These are phyloP conservation scores for Saturnispora galanensis DNA, from an alignment of 805 yeast species.

Conservation along the genomic window DNA sequence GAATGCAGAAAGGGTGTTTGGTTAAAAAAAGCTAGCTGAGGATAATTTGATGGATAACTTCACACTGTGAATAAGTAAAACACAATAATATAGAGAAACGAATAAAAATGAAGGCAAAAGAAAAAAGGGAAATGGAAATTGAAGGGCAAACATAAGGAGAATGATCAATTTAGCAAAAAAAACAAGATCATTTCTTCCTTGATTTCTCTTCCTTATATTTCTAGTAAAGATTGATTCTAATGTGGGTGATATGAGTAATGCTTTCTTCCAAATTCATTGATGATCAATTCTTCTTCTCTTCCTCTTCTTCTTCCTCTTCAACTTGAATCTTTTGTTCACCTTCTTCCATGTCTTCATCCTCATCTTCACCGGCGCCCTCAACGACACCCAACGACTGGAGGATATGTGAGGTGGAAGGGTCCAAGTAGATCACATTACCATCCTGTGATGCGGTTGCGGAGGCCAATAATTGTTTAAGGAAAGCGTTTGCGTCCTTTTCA, in stretches of 20 bases:
- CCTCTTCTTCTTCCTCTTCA: slow-evolving; percentile 16
- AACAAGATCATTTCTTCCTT: too few species aligned
- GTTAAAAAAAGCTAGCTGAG: slow-evolving; percentile 7
- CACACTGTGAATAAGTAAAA: not conserved
- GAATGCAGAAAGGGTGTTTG: slow-evolving; percentile 41
- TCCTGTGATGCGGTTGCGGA: slow-evolving; percentile 44
- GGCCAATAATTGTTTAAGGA: slow-evolving; percentile 25
- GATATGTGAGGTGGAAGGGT: slow-evolving; percentile 54
- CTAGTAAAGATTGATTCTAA: slow-evolving; percentile 5
- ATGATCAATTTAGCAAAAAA: not conserved
- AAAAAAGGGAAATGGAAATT: not conserved
- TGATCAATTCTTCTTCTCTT: not conserved
- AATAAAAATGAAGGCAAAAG: slow-evolving; percentile 1
- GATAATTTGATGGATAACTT: too few species aligned
- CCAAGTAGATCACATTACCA: slow-evolving; percentile 57
- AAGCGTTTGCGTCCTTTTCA: slow-evolving; percentile 20
- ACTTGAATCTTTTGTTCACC: slow-evolving; percentile 12
- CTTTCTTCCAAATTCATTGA: not conserved
- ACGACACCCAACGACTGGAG: slow-evolving; percentile 41
- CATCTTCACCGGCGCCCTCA: slow-evolving; percentile 26
- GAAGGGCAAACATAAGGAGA: not conserved
- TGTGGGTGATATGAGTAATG: not conserved
- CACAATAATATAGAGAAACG: not conserved
- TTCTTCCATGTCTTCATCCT: slow-evolving; percentile 20
- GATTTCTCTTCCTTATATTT: too few species aligned